phyloP scores from a whole-genome alignment of 305 asterid species.

The Salvia sclarea region DNA sequence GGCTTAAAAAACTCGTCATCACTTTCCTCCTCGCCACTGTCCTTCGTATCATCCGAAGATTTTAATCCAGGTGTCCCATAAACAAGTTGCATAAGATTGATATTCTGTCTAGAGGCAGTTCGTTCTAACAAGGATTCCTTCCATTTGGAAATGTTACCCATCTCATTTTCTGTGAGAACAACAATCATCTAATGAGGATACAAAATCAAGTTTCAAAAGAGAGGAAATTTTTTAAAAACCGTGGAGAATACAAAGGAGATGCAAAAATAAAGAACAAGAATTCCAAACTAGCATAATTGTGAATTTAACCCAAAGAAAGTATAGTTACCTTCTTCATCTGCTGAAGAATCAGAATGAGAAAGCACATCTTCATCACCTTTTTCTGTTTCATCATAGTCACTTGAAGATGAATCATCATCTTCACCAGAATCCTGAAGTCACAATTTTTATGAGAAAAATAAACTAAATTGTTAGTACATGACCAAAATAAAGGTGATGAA shows the following conservation, averaged over 20 bases:
- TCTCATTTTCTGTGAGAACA: constrained; percentile 52
- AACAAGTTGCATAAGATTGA: constrained; percentile 88
- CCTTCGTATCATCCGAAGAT: constrained; percentile 41
- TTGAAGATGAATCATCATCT: constrained; percentile 46
- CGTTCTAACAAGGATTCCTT: constrained; percentile 75
- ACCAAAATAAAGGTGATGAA: neutral
- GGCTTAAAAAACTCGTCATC: constrained; percentile 84
- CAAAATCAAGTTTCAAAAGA: constrained; percentile 1
- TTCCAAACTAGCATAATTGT: constrained; percentile 18
- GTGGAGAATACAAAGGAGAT: neutral
- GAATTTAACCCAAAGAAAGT: constrained; percentile 19
- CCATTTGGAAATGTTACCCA: constrained; percentile 87
- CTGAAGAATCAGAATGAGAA: constrained; percentile 45
- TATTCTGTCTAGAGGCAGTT: constrained; percentile 57
- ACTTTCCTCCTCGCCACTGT: constrained; percentile 51
- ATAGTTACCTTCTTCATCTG: constrained; percentile 54
- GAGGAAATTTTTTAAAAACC: neutral
- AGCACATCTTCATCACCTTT: constrained; percentile 34
- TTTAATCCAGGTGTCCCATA: constrained; percentile 64
- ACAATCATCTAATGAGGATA: constrained; percentile 24
- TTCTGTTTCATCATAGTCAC: constrained; percentile 43
- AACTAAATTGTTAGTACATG: neutral
- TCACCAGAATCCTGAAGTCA: constrained; percentile 63
- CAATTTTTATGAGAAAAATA: neutral
- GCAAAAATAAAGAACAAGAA: constrained; percentile 2